Conservation (phyloP, 2,329 filamentous ascomycete species). For the Penicillium capsulatum region DNA sequence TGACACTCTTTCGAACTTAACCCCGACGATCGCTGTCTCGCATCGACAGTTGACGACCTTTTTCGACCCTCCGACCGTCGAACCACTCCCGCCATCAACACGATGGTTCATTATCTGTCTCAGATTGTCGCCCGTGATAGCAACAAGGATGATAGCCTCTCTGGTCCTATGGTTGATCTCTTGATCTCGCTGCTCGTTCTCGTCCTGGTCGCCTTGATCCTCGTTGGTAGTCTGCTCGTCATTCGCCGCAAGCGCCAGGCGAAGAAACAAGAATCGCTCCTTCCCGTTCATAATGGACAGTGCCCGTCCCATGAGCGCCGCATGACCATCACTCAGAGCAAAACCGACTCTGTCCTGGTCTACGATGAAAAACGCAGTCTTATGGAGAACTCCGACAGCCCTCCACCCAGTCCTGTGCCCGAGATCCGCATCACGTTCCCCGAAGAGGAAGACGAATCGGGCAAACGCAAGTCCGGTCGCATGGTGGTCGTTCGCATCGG, state of each 20-base stretch:
- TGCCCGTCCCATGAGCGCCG: conserved; percentile 52
- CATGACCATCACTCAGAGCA: conserved; percentile 55
- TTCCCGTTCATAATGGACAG: conserved; percentile 65
- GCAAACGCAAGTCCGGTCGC: conserved; percentile 75
- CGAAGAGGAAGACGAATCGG: conserved; percentile 75
- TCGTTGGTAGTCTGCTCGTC: conserved; percentile 65
- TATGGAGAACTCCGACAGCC: conserved; percentile 68
- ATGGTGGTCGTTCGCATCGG: conserved; percentile 90
- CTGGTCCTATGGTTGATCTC: conserved; percentile 65
- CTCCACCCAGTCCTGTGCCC: conserved; percentile 78
- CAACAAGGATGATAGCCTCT: conserved; percentile 48
- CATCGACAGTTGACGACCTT: conserved; percentile 1
- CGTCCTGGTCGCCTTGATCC: conserved; percentile 65
- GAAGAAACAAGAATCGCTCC: conserved; percentile 46
- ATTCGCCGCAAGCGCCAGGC: conserved; percentile 64
- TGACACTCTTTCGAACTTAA: conserved; percentile 18
- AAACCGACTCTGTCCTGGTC: conserved; percentile 68
- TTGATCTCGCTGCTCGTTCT: conserved; percentile 76
- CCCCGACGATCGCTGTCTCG: conserved; percentile 17
- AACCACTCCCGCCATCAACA: conserved; percentile 9
- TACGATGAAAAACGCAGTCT: conserved; percentile 76
- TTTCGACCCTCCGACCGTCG: conserved; percentile 1
- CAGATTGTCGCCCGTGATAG: conserved; percentile 51
- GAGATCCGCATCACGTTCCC: conserved; percentile 99
- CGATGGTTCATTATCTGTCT: conserved; percentile 42